Evolutionary conservation across 805 yeast species (phyloP).

Genomic region (Metschnikowia shivogae): DNA sequence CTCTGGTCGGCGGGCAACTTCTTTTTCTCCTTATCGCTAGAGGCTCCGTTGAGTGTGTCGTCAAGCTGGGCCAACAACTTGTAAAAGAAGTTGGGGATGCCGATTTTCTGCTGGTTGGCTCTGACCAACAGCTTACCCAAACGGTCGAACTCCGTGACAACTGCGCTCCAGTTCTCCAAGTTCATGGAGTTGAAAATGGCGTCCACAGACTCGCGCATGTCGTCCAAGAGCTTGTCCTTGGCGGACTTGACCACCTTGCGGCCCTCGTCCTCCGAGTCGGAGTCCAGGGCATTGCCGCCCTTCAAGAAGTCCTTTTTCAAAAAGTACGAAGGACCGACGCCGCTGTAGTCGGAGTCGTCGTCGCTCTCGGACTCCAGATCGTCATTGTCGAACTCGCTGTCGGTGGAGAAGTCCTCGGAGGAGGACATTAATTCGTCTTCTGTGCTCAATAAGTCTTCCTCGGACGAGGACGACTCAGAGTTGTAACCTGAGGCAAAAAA

Average conservation of each 20-base stretch:
- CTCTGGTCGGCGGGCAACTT: conserved; percentile 79
- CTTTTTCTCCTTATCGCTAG: conserved; percentile 52
- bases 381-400: conserved; percentile 50
- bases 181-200: conserved; percentile 65
- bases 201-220: conserved; percentile 63
- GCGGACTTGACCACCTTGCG: conserved; percentile 89
- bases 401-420: conserved; percentile 41
- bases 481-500: conserved; percentile 71
- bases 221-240: conserved; percentile 87
- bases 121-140: conserved; percentile 62
- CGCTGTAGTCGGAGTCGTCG: conserved; percentile 35
- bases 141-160: conserved; percentile 74
- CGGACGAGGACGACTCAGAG: conserved; percentile 51
- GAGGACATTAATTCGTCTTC: conserved; percentile 57
- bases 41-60: conserved; percentile 52
- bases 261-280: conserved; percentile 61
- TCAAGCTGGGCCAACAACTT: conserved; percentile 69
- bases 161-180: conserved; percentile 74
- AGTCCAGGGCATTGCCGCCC: conserved; percentile 37
- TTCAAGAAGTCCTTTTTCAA: conserved; percentile 48
- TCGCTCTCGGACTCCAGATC: conserved; percentile 21
- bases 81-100: conserved; percentile 69
- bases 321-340: conserved; percentile 51
- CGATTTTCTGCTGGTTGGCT: conserved; percentile 70
- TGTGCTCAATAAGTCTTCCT: conserved; percentile 48